Base-by-base conservation (phyloP, 805 yeast genomes). In the Candida wancherniae region DNA sequence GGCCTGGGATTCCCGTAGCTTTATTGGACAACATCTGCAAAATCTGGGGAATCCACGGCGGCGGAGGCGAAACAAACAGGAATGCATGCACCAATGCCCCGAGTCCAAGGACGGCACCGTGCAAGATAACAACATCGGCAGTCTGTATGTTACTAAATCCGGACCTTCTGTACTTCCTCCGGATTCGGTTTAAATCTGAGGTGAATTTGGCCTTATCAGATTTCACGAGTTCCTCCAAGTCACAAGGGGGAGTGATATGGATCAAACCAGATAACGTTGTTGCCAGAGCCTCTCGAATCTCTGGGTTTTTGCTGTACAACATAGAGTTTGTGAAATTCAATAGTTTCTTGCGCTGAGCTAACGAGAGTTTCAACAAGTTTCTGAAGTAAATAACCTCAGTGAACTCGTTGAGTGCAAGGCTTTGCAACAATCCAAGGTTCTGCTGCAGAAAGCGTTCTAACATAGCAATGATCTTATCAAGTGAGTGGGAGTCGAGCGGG, bases 11-110 rank as follows among this genome's bases (percentile, higher is more conserved):
- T 10, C 82, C 75, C 3, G 80, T 69, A 3, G 86, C 79, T 51
- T 77, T 78, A 15, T 72, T 73, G 1, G 95, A 87, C 36, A 92
- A 58, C 1, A 73, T 62, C 1, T 82, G 69, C 40, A 90, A 63
- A 10, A 84, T 73, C 6, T 64, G 59, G 0, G 97, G 97, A 12
- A 90, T 69, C 97, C 97, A 92, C 16, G 44, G 32, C 1, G 98
- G 97, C 2, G 95, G 88, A 0, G 98, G 98, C 1, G 95, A 81
- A 3, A 69, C 63, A 48, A 87, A 92, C 2, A 97, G 90, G 58
- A 83, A 92, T 0, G 97, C 97, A 27, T 80, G 77, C 2, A 92
- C 75, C 24, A 90, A 61, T 0, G 97, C 84, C 6, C 97, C 95
- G 2, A 90, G 61, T 0, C 97, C 97, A 15, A 92, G 61, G 0